Base-by-base conservation (phyloP, 768 basidiomycete species). In the Auricularia cornea region DNA sequence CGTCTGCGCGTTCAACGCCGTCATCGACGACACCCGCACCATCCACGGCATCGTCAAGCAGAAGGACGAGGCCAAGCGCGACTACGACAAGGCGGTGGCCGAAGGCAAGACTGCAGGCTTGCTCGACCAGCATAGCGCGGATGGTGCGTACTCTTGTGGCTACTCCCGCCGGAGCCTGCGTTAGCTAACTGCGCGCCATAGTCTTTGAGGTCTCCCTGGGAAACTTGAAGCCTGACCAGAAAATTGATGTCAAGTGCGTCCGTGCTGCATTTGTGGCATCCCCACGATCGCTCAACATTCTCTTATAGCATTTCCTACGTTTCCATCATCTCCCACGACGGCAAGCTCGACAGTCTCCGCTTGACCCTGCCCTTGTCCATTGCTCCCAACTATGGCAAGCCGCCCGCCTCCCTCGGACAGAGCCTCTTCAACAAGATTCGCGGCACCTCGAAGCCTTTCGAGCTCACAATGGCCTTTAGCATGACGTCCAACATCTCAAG, bases 1-100 rank as follows among this genome's bases (percentile, higher is more conserved):
- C 0, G 77, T 85, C 5, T 85, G 83, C 64, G 79, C 78, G 0
- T 87, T 87, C 67, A 73, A 79, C 38, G 78, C 85, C 71, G 73
- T 73, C 51, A 74, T 77, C 14, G 74, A 76, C 18, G 78, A 84
- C 64, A 80, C 78, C 4, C 71, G 76, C 0, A 66, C 74, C 3
- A 70, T 86, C 3, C 65, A 70, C 11, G 85, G 83, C 4, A 68
- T 79, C n/a, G 78, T 75, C 3, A 82, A 83, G 65, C 83, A 84
- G 63, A 84, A 77, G 60, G 72, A 72, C 20, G 67, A 73, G 52
- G 85, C 85, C 0, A 66, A 68, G 31, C 67, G 73, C 59, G 74
- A 76, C 26, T 81, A 79, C 59, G 75, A 78, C 60, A 67, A 71
- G 26, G 83, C 82, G 1, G 60, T 79, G 4, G 67, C 70, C 16